These are phyloP conservation scores for Pichia sp. DNA, from an alignment of 1,139 yeast genomes.

Conservation along the genomic window DNA sequence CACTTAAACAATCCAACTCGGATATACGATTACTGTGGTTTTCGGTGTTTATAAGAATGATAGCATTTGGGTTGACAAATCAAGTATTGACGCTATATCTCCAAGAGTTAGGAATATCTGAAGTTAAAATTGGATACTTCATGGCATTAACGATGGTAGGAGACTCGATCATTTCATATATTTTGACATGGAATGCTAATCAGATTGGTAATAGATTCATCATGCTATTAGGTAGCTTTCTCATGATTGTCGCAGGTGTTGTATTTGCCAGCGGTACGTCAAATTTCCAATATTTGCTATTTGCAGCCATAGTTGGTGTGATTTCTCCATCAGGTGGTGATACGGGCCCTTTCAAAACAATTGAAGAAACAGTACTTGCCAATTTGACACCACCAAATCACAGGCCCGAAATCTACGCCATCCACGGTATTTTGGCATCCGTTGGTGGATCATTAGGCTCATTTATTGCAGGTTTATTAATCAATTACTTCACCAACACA, in stretches of 20 bases:
- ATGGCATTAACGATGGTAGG: conserved; percentile 81
- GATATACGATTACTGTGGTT: conserved; percentile 65
- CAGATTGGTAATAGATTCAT: conserved; percentile 63
- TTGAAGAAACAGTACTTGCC: conserved; percentile 82
- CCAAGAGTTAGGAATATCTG: conserved; percentile 45
- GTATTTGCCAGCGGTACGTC: conserved; percentile 45
- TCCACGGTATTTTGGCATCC: conserved; percentile 59
- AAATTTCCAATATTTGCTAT: conserved; percentile 45
- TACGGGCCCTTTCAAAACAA: conserved; percentile 86
- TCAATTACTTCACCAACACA: conserved; percentile 33
- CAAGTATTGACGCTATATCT: conserved; percentile 71
- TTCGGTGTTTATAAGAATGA: conserved; percentile 64
- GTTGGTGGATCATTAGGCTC: conserved; percentile 75
- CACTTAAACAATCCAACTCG: conserved; percentile 16
- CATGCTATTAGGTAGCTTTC: conserved; percentile 52
- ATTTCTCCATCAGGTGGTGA: conserved; percentile 90
- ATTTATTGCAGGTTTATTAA: conserved; percentile 50
- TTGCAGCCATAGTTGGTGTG: conserved; percentile 63
- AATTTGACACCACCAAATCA: conserved; percentile 61
- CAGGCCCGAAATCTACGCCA: conserved; percentile 70
- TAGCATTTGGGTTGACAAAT: conserved; percentile 76
- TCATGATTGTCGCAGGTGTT: conserved; percentile 67
- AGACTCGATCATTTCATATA: conserved; percentile 64
- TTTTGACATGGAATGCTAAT: conserved; percentile 75
- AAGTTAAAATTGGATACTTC: conserved; percentile 60